Percentiles rank a stretch among this genome's conserved stretches.
Evolutionary conservation across 2,329 filamentous ascomycete species (phyloP).

Genomic region (Didymella keratinophila): DNA sequence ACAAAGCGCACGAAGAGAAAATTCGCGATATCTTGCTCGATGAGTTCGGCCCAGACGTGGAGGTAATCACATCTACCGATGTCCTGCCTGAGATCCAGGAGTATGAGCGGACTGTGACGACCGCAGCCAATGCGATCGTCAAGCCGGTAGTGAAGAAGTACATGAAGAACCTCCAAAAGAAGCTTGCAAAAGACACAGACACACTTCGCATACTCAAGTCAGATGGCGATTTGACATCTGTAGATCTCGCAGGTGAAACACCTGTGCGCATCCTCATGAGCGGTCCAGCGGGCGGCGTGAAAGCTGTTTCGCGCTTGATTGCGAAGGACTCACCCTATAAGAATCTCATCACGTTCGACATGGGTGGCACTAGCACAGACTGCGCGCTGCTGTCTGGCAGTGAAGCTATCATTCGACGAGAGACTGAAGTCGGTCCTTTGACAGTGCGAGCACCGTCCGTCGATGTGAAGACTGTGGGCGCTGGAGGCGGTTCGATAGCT

Average conservation of each 20-base stretch:
- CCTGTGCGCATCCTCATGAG: slow-evolving; percentile 61
- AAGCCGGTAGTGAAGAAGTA: slow-evolving; percentile 59
- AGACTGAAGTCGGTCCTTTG: slow-evolving; percentile 56
- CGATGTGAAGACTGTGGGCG: slow-evolving; percentile 60
- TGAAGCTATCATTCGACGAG: slow-evolving; percentile 55
- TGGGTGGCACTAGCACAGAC: slow-evolving; percentile 61
- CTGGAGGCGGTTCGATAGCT: slow-evolving; percentile 60
- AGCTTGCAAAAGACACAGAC: slow-evolving; percentile 53
- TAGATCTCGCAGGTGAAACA: slow-evolving; percentile 55
- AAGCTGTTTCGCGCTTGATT: slow-evolving; percentile 58
- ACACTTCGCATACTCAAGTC: slow-evolving; percentile 60
- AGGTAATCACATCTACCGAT: slow-evolving; percentile 57
- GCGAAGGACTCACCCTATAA: slow-evolving; percentile 57
- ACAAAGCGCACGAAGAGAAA: slow-evolving; percentile 53
- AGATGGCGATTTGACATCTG: slow-evolving; percentile 58
- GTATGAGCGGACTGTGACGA: slow-evolving; percentile 60
- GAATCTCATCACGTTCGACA: slow-evolving; percentile 60
- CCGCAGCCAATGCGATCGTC: slow-evolving; percentile 58
- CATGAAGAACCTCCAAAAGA: slow-evolving; percentile 52
- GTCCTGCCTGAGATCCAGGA: slow-evolving; percentile 59
- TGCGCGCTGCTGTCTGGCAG: slow-evolving; percentile 57
- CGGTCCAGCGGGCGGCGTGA: slow-evolving; percentile 60
- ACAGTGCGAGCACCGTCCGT: slow-evolving; percentile 58
- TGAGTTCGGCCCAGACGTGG: slow-evolving; percentile 54
- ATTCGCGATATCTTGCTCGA: slow-evolving; percentile 53